Evolutionary conservation across 306 rosid species (phyloP).

Genomic region (Prunus davidiana): DNA sequence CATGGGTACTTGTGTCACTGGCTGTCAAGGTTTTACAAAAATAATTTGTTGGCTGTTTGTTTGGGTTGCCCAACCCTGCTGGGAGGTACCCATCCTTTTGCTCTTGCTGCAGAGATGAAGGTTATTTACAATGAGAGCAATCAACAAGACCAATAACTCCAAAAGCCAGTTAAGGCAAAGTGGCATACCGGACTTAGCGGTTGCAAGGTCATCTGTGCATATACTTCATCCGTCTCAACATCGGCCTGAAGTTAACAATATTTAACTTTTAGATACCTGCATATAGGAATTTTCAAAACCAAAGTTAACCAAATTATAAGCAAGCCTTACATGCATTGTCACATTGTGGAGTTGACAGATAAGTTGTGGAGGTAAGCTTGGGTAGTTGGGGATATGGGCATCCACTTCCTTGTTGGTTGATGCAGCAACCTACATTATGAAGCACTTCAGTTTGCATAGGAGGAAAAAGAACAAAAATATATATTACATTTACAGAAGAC

Average conservation of each 20-base stretch:
- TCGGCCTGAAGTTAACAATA: slow-evolving; percentile 69
- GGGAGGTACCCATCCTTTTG: slow-evolving; percentile 94
- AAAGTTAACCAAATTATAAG: slow-evolving; percentile 11
- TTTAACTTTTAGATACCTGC: slow-evolving; percentile 9
- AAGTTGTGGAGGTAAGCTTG: slow-evolving; percentile 94
- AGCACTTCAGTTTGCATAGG: background rate
- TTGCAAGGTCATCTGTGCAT: slow-evolving; percentile 95
- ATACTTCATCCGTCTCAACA: slow-evolving; percentile 84
- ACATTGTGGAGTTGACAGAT: slow-evolving; percentile 93
- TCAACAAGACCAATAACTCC: slow-evolving; percentile 5
- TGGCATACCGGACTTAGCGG: slow-evolving; percentile 74
- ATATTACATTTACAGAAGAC: background rate
- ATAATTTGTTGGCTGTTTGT: slow-evolving; percentile 92
- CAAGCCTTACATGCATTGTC: slow-evolving; percentile 86
- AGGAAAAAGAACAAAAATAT: background rate
- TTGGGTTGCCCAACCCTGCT: slow-evolving; percentile 79
- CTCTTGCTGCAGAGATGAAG: slow-evolving; percentile 63
- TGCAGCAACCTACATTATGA: slow-evolving; percentile 67
- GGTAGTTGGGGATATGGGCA: slow-evolving; percentile 84
- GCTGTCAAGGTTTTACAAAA: slow-evolving; percentile 97
- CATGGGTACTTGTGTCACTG: slow-evolving; percentile 98
- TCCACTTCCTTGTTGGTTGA: slow-evolving; percentile 96
- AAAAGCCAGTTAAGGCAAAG: slow-evolving; percentile 14
- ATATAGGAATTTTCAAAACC: background rate
- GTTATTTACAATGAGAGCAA: slow-evolving; percentile 19